These are phyloP conservation scores for Pseudogymnoascus sp. DNA, from an alignment of 2,329 filamentous ascomycete species.

Conservation along the genomic window DNA sequence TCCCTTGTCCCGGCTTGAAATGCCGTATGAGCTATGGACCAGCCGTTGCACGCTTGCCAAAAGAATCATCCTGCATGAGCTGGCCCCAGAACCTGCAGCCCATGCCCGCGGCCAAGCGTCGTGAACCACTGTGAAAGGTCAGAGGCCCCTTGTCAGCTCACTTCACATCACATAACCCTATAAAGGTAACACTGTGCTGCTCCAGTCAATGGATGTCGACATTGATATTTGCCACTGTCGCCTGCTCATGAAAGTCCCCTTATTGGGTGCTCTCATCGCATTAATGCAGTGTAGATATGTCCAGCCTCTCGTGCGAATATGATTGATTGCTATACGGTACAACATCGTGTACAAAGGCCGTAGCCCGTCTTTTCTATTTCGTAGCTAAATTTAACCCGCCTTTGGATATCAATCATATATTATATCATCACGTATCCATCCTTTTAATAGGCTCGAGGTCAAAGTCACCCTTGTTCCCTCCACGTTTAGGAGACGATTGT, in stretches of 20 bases:
- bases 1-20: background rate
- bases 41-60: constrained; percentile 4
- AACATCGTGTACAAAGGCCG: background rate
- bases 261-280: background rate
- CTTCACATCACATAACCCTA: background rate
- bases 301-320: background rate
- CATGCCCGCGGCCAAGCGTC: constrained; percentile 3
- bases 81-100: constrained; percentile 1
- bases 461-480: constrained; percentile 23
- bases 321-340: background rate
- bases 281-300: background rate
- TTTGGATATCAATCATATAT: background rate
- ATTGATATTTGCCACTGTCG: background rate
- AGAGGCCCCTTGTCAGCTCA: background rate
- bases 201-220: background rate
- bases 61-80: constrained; percentile 2
- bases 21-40: background rate
- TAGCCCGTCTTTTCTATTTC: background rate
- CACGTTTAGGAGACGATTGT: constrained; percentile 15
- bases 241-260: background rate
- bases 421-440: background rate
- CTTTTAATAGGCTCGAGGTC: constrained; percentile 22
- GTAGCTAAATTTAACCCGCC: background rate
- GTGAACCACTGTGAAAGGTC: background rate
- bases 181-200: background rate